Conservation (phyloP, 371 early-diverging fungal genomes). For the Batkoa obscura region DNA sequence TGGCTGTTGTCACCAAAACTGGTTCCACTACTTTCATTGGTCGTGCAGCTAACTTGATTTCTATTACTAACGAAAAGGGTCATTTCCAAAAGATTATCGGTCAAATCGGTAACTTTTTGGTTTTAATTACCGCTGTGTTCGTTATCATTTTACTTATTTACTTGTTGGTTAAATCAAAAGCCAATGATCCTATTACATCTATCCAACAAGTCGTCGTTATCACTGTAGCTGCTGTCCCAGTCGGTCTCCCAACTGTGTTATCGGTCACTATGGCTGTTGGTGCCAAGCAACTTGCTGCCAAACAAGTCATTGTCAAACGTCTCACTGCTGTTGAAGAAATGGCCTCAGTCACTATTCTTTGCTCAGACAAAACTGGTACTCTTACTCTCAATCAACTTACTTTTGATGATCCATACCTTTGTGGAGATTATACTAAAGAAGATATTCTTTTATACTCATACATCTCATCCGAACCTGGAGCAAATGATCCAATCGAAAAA, state of each 20-base stretch:
- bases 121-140: slow-evolving; percentile 57
- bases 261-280: slow-evolving; percentile 94
- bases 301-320: slow-evolving; percentile 88
- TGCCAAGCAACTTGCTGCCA: slow-evolving; percentile 75
- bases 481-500: slow-evolving; percentile 79
- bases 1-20: slow-evolving; percentile 68
- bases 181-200: slow-evolving; percentile 20
- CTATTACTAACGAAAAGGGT: slow-evolving; percentile 60
- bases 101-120: slow-evolving; percentile 81
- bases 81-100: slow-evolving; percentile 83
- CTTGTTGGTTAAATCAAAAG: slow-evolving; percentile 24
- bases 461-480: slow-evolving; percentile 75
- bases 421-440: slow-evolving; percentile 42
- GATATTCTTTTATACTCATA: slow-evolving; percentile 72
- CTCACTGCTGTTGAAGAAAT: slow-evolving; percentile 88
- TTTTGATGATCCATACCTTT: slow-evolving; percentile 71
- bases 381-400: slow-evolving; percentile 81
- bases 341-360: slow-evolving; percentile 82
- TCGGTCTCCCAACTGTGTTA: slow-evolving; percentile 90
- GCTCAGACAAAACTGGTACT: slow-evolving; percentile 95
- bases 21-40: slow-evolving; percentile 76
- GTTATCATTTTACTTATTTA: slow-evolving; percentile 65
- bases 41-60: slow-evolving; percentile 68
- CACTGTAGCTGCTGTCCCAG: slow-evolving; percentile 93
- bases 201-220: slow-evolving; percentile 70